Evolutionary conservation across 2,329 filamentous ascomycete genomes (phyloP), one percentile per base, ranked within the genome.

Genomic region (Periconia macrospinosa): DNA sequence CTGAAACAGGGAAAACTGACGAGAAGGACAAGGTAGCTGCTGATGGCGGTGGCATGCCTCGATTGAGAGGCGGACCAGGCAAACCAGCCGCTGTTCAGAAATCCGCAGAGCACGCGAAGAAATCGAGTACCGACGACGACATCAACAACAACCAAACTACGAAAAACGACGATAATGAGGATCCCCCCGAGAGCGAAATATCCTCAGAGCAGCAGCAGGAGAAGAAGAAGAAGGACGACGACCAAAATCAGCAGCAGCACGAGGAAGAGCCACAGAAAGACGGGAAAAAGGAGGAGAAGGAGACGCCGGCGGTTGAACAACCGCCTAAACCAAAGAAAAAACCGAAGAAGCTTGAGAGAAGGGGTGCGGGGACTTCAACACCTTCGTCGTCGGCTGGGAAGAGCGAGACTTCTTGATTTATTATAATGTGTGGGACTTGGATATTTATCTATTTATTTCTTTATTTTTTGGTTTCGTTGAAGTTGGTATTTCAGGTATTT

Each of bases 341-440:
- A 57, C 72, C 72, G 3, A 74, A 71, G 63, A 74, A 74, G 44
- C 58, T 74, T 17, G 64, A 74, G 49, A 62, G 70, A 5, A 61
- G 70, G 8, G 58, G 55, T 44, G 57, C 52, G 43, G 51, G 55
- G 17, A 44, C 58, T 30, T 41, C 58, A 2, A 50, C 57, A 11
- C 46, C 50, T 5, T 27, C 51, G 7, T 37, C 33, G 11, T 37
- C 33, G 33, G 33, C 33, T 3, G 23, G 23, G 23, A 27, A 27
- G 23, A 27, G 23, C 8, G 23, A 27, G 23, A 27, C 8, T 27
- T 27, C 3, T 3, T 27, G 23, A 27, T 27, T n/a, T n/a, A n/a
- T n/a, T n/a, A n/a, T 27, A 27, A 8, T 27, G 3, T 27, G 23
- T 27, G 23, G 3, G 23, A 27, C 23, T 27, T 27, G 37, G 37